Base-by-base conservation (phyloP, 805 yeast species). In the Starmerella potacharoeniae region DNA sequence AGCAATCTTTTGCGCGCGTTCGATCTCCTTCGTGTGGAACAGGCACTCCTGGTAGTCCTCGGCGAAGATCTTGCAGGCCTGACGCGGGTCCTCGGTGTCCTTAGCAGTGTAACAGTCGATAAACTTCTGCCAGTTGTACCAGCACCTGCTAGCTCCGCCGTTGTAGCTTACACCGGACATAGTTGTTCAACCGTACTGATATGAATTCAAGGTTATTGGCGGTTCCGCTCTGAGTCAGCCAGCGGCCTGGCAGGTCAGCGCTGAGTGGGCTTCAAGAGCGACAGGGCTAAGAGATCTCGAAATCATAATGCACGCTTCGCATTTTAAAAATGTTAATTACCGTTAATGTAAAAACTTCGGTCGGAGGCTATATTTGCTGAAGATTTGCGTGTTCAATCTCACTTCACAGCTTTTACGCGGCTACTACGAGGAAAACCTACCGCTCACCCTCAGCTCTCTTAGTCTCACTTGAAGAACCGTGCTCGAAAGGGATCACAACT, bases 21-120 rank as follows among this genome's bases (percentile, higher is more conserved):
- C 60, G 58, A 62, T 64, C 60, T 65, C 80, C 64, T 75, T 75
- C 16, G 64, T 66, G 65, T 76, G 79, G 63, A 73, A 77, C 47
- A 77, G 69, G 61, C 80, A 77, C 66, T 77, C 80, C 49, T 68
- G 64, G 68, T 76, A 77, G 62, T 76, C 80, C 52, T 72, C 77
- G 17, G 73, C 71, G 49, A 66, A 62, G n/a, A 71, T 71, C 37
- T 65, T 64, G 66, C 80, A 76, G 55, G 71, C 67, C 16, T 60
- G 55, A 31, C 71, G 68, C 14, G 60, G 60, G 53, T 68, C 68
- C 34, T 54, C 54, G 39, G 65, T 62, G 7, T 75, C 72, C 43
- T 68, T 69, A 51, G 72, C 68, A 13, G 78, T 69, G 65, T 72
- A 73, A 65, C 79, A 75, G 58, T 74, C 77, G 61, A 75, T 65